Evolutionary conservation across 148 eudicot species (phyloP).

Genomic region (Heliosperma pusillum): DNA sequence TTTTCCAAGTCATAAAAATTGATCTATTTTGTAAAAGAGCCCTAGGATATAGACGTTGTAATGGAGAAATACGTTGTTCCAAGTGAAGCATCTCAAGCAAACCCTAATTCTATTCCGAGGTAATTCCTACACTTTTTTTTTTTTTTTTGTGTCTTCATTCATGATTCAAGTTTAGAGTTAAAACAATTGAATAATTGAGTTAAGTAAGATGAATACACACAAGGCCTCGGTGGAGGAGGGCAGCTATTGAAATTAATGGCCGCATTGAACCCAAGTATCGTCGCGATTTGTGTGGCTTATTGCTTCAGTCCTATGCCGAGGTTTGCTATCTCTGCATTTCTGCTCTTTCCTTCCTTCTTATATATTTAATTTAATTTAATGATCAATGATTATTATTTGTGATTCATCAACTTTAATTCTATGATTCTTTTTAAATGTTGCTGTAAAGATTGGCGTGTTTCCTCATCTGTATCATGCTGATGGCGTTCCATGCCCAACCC

Average conservation of each 20-base stretch:
- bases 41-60: not conserved
- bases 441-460: conserved; percentile 51
- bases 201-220: not conserved
- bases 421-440: not conserved
- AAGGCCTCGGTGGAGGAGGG: conserved; percentile 64
- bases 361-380: too few relatives aligned
- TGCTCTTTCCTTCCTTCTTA: not conserved
- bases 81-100: conserved; percentile 14
- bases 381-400: not conserved
- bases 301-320: conserved; percentile 72
- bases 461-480: conserved; percentile 54
- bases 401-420: too few relatives aligned
- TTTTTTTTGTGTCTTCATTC: too few relatives aligned
- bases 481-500: conserved; percentile 51
- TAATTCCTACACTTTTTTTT: not conserved
- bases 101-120: conserved; percentile 31
- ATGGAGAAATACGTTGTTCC: conserved; percentile 33
- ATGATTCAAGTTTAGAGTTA: not conserved
- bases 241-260: conserved; percentile 55
- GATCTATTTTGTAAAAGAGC: not conserved
- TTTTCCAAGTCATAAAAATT: too few relatives aligned
- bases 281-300: conserved; percentile 39
- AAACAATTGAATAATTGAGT: not conserved
- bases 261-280: conserved; percentile 53
- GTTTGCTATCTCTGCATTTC: conserved; percentile 19